Conservation (phyloP, 2,329 filamentous ascomycete genomes). For the Clonostachys rosea region DNA sequence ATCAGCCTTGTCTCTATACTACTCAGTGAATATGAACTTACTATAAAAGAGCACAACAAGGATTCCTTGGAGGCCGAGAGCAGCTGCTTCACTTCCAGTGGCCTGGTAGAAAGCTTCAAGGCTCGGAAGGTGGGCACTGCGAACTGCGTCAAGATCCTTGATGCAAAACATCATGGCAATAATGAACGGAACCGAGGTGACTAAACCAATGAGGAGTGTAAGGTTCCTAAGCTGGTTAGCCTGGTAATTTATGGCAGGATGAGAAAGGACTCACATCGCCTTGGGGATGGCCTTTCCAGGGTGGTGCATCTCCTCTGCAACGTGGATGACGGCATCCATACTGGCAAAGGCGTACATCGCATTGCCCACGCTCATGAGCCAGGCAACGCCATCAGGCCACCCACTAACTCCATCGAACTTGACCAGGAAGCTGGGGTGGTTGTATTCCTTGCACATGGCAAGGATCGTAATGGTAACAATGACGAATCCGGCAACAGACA, state of each 20-base stretch:
- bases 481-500: slow-evolving; percentile 7
- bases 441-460: slow-evolving; percentile 7
- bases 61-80: slow-evolving; percentile 3
- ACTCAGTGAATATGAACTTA: not conserved
- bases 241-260: not conserved
- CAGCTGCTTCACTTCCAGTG: slow-evolving; percentile 13
- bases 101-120: slow-evolving; percentile 11
- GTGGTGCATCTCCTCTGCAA: slow-evolving; percentile 8
- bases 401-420: slow-evolving; percentile 4
- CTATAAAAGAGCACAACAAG: not conserved
- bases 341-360: slow-evolving; percentile 10
- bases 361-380: slow-evolving; percentile 9
- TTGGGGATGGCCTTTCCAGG: slow-evolving; percentile 6
- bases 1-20: too few relatives aligned
- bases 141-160: slow-evolving; percentile 17
- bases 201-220: slow-evolving; percentile 16
- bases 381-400: slow-evolving; percentile 8
- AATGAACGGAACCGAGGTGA: slow-evolving; percentile 17
- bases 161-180: slow-evolving; percentile 16
- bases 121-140: slow-evolving; percentile 8
- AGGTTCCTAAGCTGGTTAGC: slow-evolving; percentile 1
- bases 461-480: not conserved
- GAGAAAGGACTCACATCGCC: slow-evolving; percentile 4
- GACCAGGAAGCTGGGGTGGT: slow-evolving; percentile 4
- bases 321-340: slow-evolving; percentile 7